phyloP scores from a whole-genome alignment of 1,284 basidiomycete genomes.

The Vanrija sp. region DNA sequence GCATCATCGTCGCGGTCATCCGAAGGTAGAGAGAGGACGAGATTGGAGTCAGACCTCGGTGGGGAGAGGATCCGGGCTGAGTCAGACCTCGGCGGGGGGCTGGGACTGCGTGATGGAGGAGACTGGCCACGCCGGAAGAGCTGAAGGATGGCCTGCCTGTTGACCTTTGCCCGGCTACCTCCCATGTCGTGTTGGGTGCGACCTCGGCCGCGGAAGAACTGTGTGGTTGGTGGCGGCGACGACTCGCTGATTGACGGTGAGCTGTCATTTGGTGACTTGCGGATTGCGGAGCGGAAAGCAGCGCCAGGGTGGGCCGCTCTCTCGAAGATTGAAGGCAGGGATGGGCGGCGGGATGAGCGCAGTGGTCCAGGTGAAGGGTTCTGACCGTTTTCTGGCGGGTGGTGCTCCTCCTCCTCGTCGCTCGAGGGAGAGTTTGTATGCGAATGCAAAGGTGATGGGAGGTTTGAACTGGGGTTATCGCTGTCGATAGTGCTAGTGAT shows the following conservation, averaged over 20 bases:
- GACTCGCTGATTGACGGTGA: conserved; percentile 9
- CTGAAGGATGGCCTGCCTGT: conserved; percentile 32
- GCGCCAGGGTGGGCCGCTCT: conserved; percentile 42
- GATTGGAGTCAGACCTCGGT: conserved; percentile 18
- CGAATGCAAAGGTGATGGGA: conserved; percentile 2
- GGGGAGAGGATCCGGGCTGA: conserved; percentile 16
- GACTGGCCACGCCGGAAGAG: conserved; percentile 43
- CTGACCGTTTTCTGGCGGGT: conserved; percentile 8
- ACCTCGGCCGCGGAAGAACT: conserved; percentile 22
- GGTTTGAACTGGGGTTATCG: neutral
- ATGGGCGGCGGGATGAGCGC: conserved; percentile 39
- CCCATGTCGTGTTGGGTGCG: neutral
- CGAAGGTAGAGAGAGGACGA: conserved; percentile 12
- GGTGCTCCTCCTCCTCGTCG: conserved; percentile 5
- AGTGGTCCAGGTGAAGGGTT: neutral
- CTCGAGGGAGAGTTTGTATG: neutral
- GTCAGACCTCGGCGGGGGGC: conserved; percentile 31
- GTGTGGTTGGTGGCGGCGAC: neutral
- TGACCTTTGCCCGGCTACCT: neutral
- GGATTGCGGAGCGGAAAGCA: conserved; percentile 35
- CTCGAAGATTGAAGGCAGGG: conserved; percentile 48
- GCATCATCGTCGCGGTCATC: conserved; percentile 30
- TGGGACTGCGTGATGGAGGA: conserved; percentile 42
- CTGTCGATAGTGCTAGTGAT: neutral
- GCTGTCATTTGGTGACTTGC: conserved; percentile 10